phyloP scores from a whole-genome alignment of 768 basidiomycete genomes.

The Hericium erinaceus region DNA sequence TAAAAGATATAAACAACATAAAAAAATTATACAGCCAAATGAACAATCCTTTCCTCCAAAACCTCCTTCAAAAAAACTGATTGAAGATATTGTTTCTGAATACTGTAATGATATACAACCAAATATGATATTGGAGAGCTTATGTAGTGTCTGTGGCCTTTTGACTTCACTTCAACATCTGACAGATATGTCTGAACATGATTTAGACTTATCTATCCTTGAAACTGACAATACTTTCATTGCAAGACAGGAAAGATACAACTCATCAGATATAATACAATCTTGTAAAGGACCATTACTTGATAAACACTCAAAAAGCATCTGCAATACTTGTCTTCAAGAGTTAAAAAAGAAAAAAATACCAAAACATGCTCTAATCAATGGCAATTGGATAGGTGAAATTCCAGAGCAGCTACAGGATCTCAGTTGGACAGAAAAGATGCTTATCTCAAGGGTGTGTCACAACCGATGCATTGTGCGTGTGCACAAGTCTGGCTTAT shows the following conservation, averaged over 20 bases:
- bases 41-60: neutral
- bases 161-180: neutral
- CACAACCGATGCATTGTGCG: constrained; percentile 24
- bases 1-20: too few relatives aligned
- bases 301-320: neutral
- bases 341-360: constrained; percentile 5
- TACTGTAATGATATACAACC: neutral
- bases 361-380: constrained; percentile 23
- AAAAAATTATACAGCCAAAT: too few relatives aligned
- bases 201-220: neutral
- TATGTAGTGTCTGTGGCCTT: neutral
- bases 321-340: neutral
- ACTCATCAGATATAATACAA: neutral
- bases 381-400: constrained; percentile 28
- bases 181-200: neutral
- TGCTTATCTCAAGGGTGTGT: constrained; percentile 19
- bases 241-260: neutral
- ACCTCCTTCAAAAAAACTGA: neutral
- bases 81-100: neutral
- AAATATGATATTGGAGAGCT: neutral
- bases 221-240: neutral
- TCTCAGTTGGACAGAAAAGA: constrained; percentile 24
- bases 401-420: constrained; percentile 21
- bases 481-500: constrained; percentile 20
- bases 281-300: neutral